Base-by-base conservation (phyloP, 768 basidiomycete genomes). In the Lentinus tigrinus region DNA sequence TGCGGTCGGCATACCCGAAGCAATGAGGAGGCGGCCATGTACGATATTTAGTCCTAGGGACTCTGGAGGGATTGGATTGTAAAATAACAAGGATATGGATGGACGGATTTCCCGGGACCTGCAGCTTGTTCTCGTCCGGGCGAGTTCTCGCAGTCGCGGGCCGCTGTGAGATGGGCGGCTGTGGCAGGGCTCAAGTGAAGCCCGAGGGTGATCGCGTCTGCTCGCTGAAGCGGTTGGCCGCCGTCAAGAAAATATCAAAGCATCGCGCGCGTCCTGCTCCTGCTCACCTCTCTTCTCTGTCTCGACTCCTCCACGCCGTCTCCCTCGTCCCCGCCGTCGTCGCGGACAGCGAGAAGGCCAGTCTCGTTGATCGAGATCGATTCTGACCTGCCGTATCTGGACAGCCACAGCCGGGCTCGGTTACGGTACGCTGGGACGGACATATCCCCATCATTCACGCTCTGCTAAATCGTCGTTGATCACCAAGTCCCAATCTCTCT, bases 1-100 rank as follows among this genome's bases (percentile, higher is more conserved):
- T 94, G 56, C 65, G 77, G 50, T 63, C 64, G 47, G 65, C 38
- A 56, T 68, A 52, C 52, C 61, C 47, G 54, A 66, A 48, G 51
- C 19, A n/a, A 17, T 23, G 55, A 48, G 14, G 23, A 5, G 24
- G 28, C 10, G 26, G 23, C 8, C 17, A n/a, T 47, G 46, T 47
- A 48, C 27, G 27, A 31, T 28, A 31, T 14, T 13, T 38, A 39
- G 4, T 14, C 6, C 31, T 31, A 6, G 31, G 11, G 31, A 31
- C 31, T 31, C 6, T 31, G 31, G 31, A 31, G 11, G 31, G 31
- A 31, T 31, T n/a, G n/a, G n/a, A n/a, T n/a, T 42, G 40, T 42
- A 42, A 6, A 8, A 14, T 39, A n/a, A 10, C 38, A 39, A 39
- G 14, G n/a, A 39, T 11, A 10, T n/a, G 9, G 38, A 11, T n/a